Evolutionary conservation across 2,329 filamentous ascomycete species (phyloP), one percentile per base, ranked within the genome.

Genomic region (Alternaria conjuncta): DNA sequence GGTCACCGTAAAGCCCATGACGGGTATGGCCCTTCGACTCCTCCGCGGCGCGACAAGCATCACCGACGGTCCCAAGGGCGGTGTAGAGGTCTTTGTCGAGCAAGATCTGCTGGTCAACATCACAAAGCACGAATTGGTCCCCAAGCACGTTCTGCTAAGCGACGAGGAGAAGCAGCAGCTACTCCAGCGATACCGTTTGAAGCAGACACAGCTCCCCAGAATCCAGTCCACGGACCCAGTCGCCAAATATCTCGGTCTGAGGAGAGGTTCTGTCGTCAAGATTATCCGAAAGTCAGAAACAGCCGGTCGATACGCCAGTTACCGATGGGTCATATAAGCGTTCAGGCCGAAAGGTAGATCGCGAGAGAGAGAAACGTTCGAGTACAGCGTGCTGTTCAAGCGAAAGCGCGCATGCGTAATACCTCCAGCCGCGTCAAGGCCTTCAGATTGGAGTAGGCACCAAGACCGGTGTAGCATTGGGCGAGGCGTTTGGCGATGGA

Each of bases 21-120:
- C 94, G 1, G 88, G 93, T 26, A 92, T 94, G 64, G 95, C 94
- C 41, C 64, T 78, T 57, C 73, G 76, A 49, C 69, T 78, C 23
- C 65, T 80, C 56, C 78, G 77, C 60, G 75, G 73, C 64, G 69
- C 74, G 2, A 60, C 71, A 5, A 64, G 63, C 44, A 65, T 78
- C 50, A 71, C 65, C 41, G 76, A 77, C 28, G 75, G 75, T 0
- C 89, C 95, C 80, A 96, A 96, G 84, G 92, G 91, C 59, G 89
- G 92, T 76, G 93, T 97, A 76, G 96, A 99, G 84, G 93, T 93
- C 79, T 99, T 99, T 84, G 88, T 95, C 73, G 96, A 98, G 85
- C 92, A 96, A 80, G 96, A 99, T 82, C 83, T 99, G 73, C 86
- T 98, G 64, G 94, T 99, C 82, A 99, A 99, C 83, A 98, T 99